Evolutionary conservation across 2,329 filamentous ascomycete species (phyloP).

Genomic region (Phaeosphaeria sp.): DNA sequence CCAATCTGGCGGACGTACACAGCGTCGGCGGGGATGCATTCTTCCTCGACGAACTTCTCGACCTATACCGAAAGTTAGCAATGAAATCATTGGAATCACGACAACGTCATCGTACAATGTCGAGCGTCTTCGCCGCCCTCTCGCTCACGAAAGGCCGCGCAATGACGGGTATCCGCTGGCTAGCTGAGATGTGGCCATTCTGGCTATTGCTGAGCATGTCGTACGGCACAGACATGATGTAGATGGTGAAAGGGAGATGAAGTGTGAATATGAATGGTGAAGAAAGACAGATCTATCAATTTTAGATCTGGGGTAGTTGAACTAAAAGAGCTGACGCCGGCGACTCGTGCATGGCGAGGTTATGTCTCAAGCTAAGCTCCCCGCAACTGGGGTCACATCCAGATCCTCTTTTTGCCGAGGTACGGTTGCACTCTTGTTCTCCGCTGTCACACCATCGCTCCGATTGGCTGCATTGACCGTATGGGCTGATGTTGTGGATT

Average conservation of each 20-base stretch:
- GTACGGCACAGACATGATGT: conserved; percentile 42
- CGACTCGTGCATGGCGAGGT: conserved; percentile 31
- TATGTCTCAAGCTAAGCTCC: conserved; percentile 22
- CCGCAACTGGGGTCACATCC: conserved; percentile 11
- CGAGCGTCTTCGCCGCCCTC: conserved; percentile 80
- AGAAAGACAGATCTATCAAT: conserved; percentile 1
- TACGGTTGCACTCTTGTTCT: conserved; percentile 2
- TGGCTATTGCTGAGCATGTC: conserved; percentile 44
- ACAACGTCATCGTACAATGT: conserved; percentile 61
- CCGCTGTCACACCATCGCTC: background rate
- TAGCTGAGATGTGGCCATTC: conserved; percentile 53
- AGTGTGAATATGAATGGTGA: background rate
- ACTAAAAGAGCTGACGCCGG: conserved; percentile 13
- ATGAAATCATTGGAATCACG: background rate
- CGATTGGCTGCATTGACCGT: background rate
- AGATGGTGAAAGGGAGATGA: background rate
- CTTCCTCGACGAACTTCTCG: conserved; percentile 95
- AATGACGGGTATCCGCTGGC: conserved; percentile 64
- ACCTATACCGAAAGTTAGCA: conserved; percentile 59
- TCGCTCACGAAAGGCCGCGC: conserved; percentile 76
- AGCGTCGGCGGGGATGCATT: conserved; percentile 78
- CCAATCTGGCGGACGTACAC: conserved; percentile 83
- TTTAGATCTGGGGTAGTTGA: conserved; percentile 24
- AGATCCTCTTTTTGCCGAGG: conserved; percentile 29
- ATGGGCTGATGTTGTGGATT: conserved; percentile 7